Conservation (phyloP, 495 filamentous ascomycete species). For the Lophium mytilinum region DNA sequence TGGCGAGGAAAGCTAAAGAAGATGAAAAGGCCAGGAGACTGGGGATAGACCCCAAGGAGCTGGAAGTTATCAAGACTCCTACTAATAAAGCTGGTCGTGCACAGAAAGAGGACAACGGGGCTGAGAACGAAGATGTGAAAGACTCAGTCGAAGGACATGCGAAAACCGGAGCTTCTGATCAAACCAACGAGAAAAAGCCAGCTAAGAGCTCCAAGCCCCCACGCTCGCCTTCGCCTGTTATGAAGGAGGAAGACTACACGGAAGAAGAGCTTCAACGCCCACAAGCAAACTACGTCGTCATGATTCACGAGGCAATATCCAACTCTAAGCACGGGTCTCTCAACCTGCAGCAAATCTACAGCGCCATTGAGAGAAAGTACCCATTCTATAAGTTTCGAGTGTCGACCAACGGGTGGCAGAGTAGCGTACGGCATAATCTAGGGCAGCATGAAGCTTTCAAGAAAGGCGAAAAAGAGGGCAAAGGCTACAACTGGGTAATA, state of each 20-base stretch:
- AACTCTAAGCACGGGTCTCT: slow-evolving; percentile 61
- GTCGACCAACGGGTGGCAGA: slow-evolving; percentile 86
- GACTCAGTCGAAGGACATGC: not conserved
- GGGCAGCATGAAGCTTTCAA: slow-evolving; percentile 80
- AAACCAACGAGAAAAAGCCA: slow-evolving; percentile 48
- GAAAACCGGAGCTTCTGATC: slow-evolving; percentile 18
- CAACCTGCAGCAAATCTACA: slow-evolving; percentile 90
- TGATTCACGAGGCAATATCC: slow-evolving; percentile 83
- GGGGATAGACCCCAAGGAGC: slow-evolving; percentile 18
- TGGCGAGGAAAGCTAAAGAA: slow-evolving; percentile 52
- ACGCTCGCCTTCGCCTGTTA: slow-evolving; percentile 60
- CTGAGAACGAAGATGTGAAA: slow-evolving; percentile 3
- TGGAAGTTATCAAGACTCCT: not conserved
- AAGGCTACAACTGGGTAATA: slow-evolving; percentile 34
- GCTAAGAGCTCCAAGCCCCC: slow-evolving; percentile 55
- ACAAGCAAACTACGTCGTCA: slow-evolving; percentile 73
- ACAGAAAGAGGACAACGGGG: slow-evolving; percentile 18
- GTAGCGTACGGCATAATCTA: slow-evolving; percentile 91
- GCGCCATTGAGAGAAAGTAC: slow-evolving; percentile 75
- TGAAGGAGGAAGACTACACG: slow-evolving; percentile 69
- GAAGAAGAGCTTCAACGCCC: slow-evolving; percentile 82
- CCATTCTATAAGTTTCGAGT: slow-evolving; percentile 83
- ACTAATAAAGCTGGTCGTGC: slow-evolving; percentile 8
- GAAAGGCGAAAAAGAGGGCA: slow-evolving; percentile 57
- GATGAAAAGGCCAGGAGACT: slow-evolving; percentile 35